Evolutionary conservation across 140 eudicot species (phyloP).

Genomic region (Anethum foeniculum): DNA sequence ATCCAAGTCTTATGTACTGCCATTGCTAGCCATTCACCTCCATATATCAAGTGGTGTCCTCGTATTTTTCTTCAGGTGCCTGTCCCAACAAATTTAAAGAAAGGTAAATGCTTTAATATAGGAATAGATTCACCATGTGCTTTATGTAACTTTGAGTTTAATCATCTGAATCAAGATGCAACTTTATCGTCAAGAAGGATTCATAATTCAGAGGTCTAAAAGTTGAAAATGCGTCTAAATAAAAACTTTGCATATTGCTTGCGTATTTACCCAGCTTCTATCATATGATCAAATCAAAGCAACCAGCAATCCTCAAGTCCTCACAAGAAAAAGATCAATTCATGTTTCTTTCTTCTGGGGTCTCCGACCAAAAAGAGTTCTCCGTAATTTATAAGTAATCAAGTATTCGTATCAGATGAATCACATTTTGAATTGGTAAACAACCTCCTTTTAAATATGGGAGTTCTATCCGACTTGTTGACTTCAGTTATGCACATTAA

Average conservation of each 20-base stretch:
- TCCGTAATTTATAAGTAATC: too few species aligned
- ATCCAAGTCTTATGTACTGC: slow-evolving; percentile 22
- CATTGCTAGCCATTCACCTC: slow-evolving; percentile 19
- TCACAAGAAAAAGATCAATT: background rate
- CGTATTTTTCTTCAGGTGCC: slow-evolving; percentile 15
- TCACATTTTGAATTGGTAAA: background rate
- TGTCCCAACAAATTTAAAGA: slow-evolving; percentile 13
- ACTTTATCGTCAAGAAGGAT: background rate
- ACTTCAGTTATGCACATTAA: background rate
- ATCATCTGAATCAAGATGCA: background rate
- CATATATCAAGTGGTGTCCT: slow-evolving; percentile 11
- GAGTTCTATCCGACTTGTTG: background rate
- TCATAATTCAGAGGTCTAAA: background rate
- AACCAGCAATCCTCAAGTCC: background rate
- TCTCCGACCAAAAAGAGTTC: too few species aligned
- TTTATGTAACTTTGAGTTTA: background rate
- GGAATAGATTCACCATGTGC: background rate
- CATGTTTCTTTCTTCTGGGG: too few species aligned
- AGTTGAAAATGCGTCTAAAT: background rate
- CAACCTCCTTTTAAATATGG: background rate
- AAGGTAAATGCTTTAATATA: background rate
- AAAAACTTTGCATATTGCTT: background rate
- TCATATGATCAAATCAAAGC: background rate
- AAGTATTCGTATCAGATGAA: background rate
- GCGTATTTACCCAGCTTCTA: background rate